Conservation (phyloP, 2,329 filamentous ascomycete genomes). For the Tolypocladium capitatum region DNA sequence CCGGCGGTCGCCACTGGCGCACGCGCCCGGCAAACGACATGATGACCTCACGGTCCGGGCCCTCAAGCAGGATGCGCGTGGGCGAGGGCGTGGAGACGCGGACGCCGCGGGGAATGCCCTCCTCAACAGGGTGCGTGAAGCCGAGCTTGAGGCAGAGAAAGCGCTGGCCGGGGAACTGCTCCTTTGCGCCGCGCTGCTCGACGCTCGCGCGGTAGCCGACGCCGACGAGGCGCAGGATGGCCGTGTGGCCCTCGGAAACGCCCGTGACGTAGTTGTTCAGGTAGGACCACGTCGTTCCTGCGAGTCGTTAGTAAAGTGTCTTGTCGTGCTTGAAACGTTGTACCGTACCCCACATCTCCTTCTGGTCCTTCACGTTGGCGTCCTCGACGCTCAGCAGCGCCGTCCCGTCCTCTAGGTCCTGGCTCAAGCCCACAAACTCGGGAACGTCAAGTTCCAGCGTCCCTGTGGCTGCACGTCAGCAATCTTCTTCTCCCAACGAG, state of each 20-base stretch:
- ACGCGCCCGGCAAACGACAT: conserved; percentile 88
- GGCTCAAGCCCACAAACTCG: conserved; percentile 58
- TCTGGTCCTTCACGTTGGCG: conserved; percentile 56
- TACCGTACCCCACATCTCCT: conserved; percentile 83
- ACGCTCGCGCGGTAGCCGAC: conserved; percentile 89
- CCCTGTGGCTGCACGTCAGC: conserved; percentile 30
- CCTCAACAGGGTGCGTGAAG: conserved; percentile 89
- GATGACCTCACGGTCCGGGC: conserved; percentile 71
- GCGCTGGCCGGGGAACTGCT: conserved; percentile 68
- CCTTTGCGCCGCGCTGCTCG: conserved; percentile 60
- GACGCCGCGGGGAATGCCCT: conserved; percentile 70
- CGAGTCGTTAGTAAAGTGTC: background rate
- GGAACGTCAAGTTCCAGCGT: conserved; percentile 69
- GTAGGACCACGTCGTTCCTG: conserved; percentile 82
- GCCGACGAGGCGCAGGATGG: conserved; percentile 82
- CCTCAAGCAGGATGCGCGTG: conserved; percentile 82
- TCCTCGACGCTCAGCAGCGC: conserved; percentile 60
- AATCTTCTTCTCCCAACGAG: background rate
- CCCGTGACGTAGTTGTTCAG: conserved; percentile 84
- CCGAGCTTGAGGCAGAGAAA: conserved; percentile 92
- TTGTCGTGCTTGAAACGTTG: background rate
- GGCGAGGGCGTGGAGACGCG: conserved; percentile 81
- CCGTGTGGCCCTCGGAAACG: conserved; percentile 91
- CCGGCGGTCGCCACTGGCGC: conserved; percentile 74
- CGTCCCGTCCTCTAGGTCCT: conserved; percentile 50